Percentiles rank a stretch among this genome's conserved stretches.
These are phyloP conservation scores for Lasiodiplodia sp. DNA, from an alignment of 2,329 filamentous ascomycete species.

Conservation along the genomic window DNA sequence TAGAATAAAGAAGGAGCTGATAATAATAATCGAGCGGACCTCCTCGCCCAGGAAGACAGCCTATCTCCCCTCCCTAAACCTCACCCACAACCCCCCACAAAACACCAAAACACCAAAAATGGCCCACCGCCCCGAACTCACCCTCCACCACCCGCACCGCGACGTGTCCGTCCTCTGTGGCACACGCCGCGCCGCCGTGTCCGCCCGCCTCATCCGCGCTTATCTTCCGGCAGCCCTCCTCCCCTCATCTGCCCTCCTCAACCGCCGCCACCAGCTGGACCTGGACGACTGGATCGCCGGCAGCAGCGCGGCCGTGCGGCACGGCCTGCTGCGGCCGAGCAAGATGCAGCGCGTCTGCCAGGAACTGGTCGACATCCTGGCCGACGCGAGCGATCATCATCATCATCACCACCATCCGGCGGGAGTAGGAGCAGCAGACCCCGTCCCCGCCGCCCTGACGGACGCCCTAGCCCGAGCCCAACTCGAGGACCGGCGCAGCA, in stretches of 20 bases:
- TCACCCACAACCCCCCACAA: background rate
- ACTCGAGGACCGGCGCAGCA: background rate
- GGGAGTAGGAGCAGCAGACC: background rate
- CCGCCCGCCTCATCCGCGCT: constrained; percentile 10
- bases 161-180: constrained; percentile 7
- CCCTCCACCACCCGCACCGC: constrained; percentile 18
- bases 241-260: background rate
- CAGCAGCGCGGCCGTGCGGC: background rate
- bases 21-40: background rate
- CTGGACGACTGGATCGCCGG: constrained; percentile 14
- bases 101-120: background rate
- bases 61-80: background rate
- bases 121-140: constrained; percentile 8
- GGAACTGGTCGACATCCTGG: constrained; percentile 18
- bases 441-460: background rate
- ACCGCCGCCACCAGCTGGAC: constrained; percentile 20
- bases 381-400: background rate
- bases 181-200: constrained; percentile 5
- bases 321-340: background rate
- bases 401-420: background rate
- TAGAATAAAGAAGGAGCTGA: background rate
- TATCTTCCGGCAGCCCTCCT: constrained; percentile 8
- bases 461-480: constrained; percentile 7
- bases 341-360: background rate
- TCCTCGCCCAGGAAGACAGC: background rate